Evolutionary conservation across 116 monocot genomes (phyloP), one percentile per base, ranked within the genome.

Genomic region (Dioscorea cayenensis): DNA sequence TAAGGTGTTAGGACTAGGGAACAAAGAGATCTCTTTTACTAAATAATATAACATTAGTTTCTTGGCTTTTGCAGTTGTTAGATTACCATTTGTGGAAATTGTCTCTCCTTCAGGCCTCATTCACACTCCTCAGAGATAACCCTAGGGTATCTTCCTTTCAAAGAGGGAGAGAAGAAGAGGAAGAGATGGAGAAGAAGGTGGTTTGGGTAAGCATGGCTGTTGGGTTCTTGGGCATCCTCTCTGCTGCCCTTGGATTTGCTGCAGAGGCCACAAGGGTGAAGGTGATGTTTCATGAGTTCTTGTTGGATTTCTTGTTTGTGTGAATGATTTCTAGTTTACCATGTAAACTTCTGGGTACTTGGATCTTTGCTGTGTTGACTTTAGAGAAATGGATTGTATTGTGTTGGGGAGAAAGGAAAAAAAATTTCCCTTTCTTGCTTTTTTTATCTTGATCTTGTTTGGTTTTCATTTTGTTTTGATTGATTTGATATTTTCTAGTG

Each of bases 241-340:
- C 88, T 21, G 82, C 84, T 17, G 77, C 77, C 27, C 76, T 82
- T 20, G 88, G 77, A 20, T 84, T 88, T 38, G 84, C 79, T 55
- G 88, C 84, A 7, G 84, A 88, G 72, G 84, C 77, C 19, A 84
- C 78, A 29, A 83, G 77, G 66, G 65, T 84, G 50, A 88, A 82
- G 81, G 84, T 89, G 21, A 28, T 16, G 64, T 71, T 72, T 4
- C 35, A 35, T 55, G 55, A 11, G 10, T 16, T 60, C 14, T 71
- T 60, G 18, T 70, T 25, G 4, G 28, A 13, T 5, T 29, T 71
- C 23, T 58, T 35, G 22, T 62, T 18, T 18, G 7, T 20, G 21
- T 9, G 62, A 28, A 20, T 21, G 62, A 20, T n/a, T n/a, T 66
- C 13, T 2, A 20, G 32, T 21, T 32, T 4, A 32, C 4, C 3